phyloP scores from a whole-genome alignment of 1,139 yeast species.

The Nakaseomyces bracarensis region DNA sequence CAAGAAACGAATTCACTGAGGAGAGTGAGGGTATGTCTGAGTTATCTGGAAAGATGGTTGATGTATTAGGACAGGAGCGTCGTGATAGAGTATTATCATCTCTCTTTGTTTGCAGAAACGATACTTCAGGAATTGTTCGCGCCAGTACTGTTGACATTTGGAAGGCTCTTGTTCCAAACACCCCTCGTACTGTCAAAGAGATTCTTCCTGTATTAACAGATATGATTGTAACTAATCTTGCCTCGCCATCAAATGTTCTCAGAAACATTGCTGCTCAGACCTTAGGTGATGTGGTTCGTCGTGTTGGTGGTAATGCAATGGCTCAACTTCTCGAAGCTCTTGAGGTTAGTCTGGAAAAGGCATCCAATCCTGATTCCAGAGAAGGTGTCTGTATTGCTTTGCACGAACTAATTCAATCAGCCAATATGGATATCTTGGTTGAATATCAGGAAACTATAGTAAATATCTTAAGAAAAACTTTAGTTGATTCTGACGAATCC shows the following conservation, averaged over 20 bases:
- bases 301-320: constrained; percentile 88
- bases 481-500: constrained; percentile 60
- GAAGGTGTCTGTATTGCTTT: constrained; percentile 96
- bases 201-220: constrained; percentile 77
- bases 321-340: constrained; percentile 79
- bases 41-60: constrained; percentile 60
- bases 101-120: constrained; percentile 88
- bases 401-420: constrained; percentile 72
- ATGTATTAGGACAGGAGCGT: constrained; percentile 77
- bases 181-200: constrained; percentile 94
- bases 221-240: constrained; percentile 72
- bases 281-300: constrained; percentile 87
- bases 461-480: constrained; percentile 65
- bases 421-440: constrained; percentile 52
- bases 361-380: constrained; percentile 69
- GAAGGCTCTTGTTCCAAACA: constrained; percentile 93
- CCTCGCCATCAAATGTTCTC: constrained; percentile 69
- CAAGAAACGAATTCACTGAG: constrained; percentile 51
- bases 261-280: constrained; percentile 89
- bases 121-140: constrained; percentile 79
- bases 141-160: constrained; percentile 91
- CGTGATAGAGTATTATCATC: constrained; percentile 80
- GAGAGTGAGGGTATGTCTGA: constrained; percentile 55
- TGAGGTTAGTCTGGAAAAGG: constrained; percentile 50
- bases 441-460: constrained; percentile 66